These are phyloP conservation scores for Cardiospermum halicacabum DNA, from an alignment of 345 rosid species.

Conservation along the genomic window DNA sequence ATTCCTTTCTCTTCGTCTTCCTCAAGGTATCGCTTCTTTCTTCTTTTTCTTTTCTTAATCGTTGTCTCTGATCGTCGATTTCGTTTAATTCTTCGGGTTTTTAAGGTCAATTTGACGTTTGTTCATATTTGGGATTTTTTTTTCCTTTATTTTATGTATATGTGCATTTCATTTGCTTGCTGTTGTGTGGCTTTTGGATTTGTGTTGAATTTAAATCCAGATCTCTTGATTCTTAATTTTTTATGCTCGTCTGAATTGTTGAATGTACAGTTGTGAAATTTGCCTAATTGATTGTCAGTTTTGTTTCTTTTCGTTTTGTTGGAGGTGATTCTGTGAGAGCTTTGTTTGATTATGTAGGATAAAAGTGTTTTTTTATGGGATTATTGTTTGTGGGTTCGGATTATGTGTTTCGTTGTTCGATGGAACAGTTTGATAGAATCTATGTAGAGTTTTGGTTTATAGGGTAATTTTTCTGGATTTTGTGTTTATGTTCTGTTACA, in stretches of 20 bases:
- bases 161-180: neutral
- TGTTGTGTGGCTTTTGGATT: neutral
- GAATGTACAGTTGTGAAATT: neutral
- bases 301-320: neutral
- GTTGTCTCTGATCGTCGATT: neutral
- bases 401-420: no score
- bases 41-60: no score
- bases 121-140: neutral
- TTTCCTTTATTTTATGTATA: no score
- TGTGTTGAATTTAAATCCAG: neutral
- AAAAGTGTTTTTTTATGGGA: neutral
- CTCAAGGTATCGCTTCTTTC: neutral
- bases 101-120: neutral
- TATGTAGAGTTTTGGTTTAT: conserved; percentile 5
- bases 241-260: neutral
- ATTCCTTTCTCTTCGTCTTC: conserved; percentile 17
- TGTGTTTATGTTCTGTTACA: neutral
- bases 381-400: neutral
- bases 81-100: neutral
- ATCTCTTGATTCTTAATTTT: neutral
- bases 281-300: neutral
- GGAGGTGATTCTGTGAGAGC: neutral
- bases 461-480: neutral
- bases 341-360: conserved; percentile 2
- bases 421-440: neutral